Evolutionary conservation across 495 filamentous ascomycete species (phyloP), one percentile per base, ranked within the genome.

Genomic region (Aspergillus coremiiformis): DNA sequence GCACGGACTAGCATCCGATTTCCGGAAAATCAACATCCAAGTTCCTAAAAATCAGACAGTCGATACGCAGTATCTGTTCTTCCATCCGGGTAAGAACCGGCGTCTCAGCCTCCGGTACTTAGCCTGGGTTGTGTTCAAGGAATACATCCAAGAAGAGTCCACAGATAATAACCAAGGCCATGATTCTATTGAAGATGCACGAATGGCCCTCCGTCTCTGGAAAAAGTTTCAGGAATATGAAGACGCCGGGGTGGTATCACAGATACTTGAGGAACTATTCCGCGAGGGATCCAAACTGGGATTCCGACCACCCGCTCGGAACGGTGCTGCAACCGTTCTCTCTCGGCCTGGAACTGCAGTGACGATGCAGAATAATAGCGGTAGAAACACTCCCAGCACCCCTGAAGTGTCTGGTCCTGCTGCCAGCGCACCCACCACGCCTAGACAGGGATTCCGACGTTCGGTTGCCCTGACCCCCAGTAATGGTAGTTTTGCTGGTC

Each of bases 11-110:
- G 83, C 84, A 44, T 90, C 91, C 48, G 93, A 99, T 63, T 99
- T 97, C 72, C 88, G 93, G 32, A 93, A 90, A 45, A 94, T 95
- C 70, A 96, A 99, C 65, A 96, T 99, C 49, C 87, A 95, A 63
- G 85, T 98, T 5, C 93, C 94, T 2, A 89, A 89, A 65, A 68
- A 78, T 26, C 93, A 99, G 63, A 85, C 95, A 14, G 86, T 96
- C 29, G 93, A 99, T 66, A 99, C 93, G 2, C 87, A 89, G 42
- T 83, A 90, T 42, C 75, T 94, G 15, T 96, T 92, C 72, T 89
- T 85, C 69, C 82, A 69, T 58, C 79, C 60, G 66, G 64, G 74
- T 49, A 74, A 77, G 33, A 68, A 82, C 51, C 85, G 93, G 19
- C 89, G 89, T 61, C 79, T 99, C 1, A 87, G 83, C 39, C 78